Evolutionary conservation across 768 basidiomycete genomes (phyloP), one percentile per base, ranked within the genome.

Genomic region (Mycena sanguinolenta): DNA sequence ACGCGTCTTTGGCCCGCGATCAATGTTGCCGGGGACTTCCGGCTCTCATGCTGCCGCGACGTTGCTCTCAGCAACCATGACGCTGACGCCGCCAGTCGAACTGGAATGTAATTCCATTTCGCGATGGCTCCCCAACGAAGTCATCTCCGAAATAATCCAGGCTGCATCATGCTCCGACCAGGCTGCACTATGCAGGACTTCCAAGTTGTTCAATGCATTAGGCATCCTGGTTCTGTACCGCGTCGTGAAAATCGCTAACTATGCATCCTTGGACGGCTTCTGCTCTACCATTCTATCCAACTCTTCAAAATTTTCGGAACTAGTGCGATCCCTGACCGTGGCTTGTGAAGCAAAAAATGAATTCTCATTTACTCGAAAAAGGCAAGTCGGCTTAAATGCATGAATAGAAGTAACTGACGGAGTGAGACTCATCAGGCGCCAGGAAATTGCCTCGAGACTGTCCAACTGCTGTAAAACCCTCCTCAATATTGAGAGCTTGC

Each of bases 111-210:
- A n/a, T n/a, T n/a, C n/a, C n/a, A n/a, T n/a, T n/a, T n/a, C n/a
- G n/a, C n/a, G n/a, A n/a, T n/a, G 16, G 16, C 42, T 67, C 34
- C 59, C 66, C n/a, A 34, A 61, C n/a, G 66, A 67, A 42, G 8
- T 67, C n/a, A 32, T 67, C 14, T 42, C 38, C 3, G 58, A 67
- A 36, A 61, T 61, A 14, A 44, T 61, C 7, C n/a, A 32, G 39
- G 39, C 19, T 17, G 53, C 52, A 16, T 25, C 50, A 0, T 21
- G 0, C 2, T 10, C 21, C 38, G 66, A 67, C 12, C 50, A 13
- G n/a, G 19, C 23, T 9, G n/a, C 58, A 23, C 28, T 67, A 14
- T 67, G 58, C 42, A 28, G 53, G 16, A 27, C 52, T 14, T 67
- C 52, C 12, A 42, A 67, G 27, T 30, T 60, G 27, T 67, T 67